Evolutionary conservation across 768 basidiomycete genomes (phyloP).

Genomic region (Exsudoporus frostii): DNA sequence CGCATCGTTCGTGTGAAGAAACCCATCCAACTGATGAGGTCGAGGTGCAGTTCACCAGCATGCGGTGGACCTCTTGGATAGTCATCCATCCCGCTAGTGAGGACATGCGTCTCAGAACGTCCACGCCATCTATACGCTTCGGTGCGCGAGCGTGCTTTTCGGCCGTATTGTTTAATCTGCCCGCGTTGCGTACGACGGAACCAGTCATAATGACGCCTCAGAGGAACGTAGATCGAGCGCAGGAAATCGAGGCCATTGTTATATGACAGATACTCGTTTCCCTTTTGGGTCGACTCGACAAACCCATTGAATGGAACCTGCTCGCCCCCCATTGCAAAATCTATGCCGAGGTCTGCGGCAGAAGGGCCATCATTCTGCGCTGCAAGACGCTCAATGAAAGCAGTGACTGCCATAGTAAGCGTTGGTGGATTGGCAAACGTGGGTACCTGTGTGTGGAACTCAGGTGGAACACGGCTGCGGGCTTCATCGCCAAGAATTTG

Average conservation of each 20-base stretch:
- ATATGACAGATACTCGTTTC: constrained; percentile 52
- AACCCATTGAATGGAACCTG: constrained; percentile 49
- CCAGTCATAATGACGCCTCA: constrained; percentile 94
- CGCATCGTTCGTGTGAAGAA: constrained; percentile 95
- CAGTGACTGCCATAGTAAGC: constrained; percentile 88
- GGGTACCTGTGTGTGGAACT: constrained; percentile 93
- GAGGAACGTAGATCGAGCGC: constrained; percentile 73
- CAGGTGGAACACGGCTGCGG: constrained; percentile 85
- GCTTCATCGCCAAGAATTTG: constrained; percentile 97
- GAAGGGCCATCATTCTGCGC: constrained; percentile 44
- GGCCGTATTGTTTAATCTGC: constrained; percentile 86
- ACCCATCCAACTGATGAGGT: constrained; percentile 94
- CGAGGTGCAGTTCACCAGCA: constrained; percentile 88
- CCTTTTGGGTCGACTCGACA: constrained; percentile 30
- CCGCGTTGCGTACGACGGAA: constrained; percentile 93
- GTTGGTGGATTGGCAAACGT: constrained; percentile 95
- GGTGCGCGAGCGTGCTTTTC: constrained; percentile 77
- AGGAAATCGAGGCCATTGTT: constrained; percentile 66
- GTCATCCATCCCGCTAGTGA: constrained; percentile 96
- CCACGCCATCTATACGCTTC: constrained; percentile 97
- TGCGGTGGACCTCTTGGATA: constrained; percentile 90
- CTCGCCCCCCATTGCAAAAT: constrained; percentile 45
- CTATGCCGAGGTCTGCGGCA: constrained; percentile 65
- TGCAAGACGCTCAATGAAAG: constrained; percentile 77
- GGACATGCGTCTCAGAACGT: constrained; percentile 76